Base-by-base conservation (phyloP, 2,329 filamentous ascomycete genomes). In the Ceratocystis destructans region DNA sequence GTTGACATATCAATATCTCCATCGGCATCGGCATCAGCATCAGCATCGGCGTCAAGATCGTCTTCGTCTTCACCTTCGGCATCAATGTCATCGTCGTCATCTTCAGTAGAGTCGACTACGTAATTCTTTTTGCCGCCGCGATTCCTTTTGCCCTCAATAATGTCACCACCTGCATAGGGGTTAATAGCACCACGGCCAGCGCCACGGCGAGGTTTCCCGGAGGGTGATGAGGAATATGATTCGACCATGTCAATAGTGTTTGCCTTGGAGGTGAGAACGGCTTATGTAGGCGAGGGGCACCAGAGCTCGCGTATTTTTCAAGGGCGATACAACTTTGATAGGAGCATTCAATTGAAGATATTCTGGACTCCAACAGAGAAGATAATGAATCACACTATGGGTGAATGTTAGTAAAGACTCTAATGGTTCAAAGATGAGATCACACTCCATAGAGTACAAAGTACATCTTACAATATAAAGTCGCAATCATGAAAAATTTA, bases 61-160 rank as follows among this genome's bases (percentile, higher is more conserved):
- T 74, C 74, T 5, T 71, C 72, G 1, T 75, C 77, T 2, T 77
- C 77, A 17, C 37, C 37, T 4, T 77, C 76, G 12, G 77, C 77
- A 7, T 76, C 78, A 8, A 69, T 69, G 2, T 69, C 71, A 1
- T 78, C 78, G 2, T 78, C 77, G 28, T 78, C 77, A n/a, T 79
- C 77, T 46, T 76, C 77, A 65, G 79, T 79, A 46, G 80, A 82
- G 69, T 84, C 82, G 28, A 85, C 80, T 45, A 83, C 80, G 65
- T 85, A 85, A 70, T 79, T 84, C 74, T 84, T 84, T 74, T 83
- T 82, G 20, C 77, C 78, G 5, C 79, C 80, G 7, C 82, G 78
- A 67, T 80, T 82, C 62, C 82, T 77, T 70, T 80, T 82, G 46
- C 79, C 78, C 31, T 77, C 74, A 20, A 81, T 72, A 62, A 82